Evolutionary conservation across 345 rosid genomes (phyloP).

Genomic region (Trapa bicornis): DNA sequence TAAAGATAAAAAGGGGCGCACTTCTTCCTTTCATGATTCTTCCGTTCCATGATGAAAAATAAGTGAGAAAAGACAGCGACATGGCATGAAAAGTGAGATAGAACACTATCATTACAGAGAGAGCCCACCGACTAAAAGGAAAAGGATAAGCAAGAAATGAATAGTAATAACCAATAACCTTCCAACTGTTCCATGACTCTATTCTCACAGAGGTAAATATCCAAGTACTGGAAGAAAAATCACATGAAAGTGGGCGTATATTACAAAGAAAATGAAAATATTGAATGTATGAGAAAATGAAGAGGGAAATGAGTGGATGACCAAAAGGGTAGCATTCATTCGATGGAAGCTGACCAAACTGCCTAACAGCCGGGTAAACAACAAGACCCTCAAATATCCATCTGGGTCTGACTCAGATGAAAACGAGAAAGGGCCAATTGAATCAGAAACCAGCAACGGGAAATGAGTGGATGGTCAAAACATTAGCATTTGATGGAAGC

Average conservation of each 20-base stretch:
- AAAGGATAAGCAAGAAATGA: not conserved
- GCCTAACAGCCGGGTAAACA: slow-evolving; percentile 1
- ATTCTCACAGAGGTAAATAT: not conserved
- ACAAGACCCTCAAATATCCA: not conserved
- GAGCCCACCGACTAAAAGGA: not conserved
- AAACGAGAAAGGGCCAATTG: not conserved
- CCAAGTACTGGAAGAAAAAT: not conserved
- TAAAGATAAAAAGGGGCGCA: not conserved
- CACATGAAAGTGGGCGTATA: not conserved
- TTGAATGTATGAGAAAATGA: not conserved
- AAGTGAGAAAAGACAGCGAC: not conserved
- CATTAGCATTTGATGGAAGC: too few species aligned
- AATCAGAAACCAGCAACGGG: not conserved
- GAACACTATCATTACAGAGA: not conserved
- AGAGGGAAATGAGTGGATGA: not conserved
- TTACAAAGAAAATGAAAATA: not conserved
- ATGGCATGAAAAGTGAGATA: not conserved
- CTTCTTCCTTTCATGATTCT: not conserved
- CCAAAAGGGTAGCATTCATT: not conserved
- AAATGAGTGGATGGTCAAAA: too few species aligned
- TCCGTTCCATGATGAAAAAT: not conserved
- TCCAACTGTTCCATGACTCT: not conserved
- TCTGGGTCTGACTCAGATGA: not conserved
- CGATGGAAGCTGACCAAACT: not conserved
- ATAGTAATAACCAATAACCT: not conserved